Percentiles rank a stretch among this genome's conserved stretches.
Conservation (phyloP, 306 rosid genomes). For the Rubus parviflorus region DNA sequence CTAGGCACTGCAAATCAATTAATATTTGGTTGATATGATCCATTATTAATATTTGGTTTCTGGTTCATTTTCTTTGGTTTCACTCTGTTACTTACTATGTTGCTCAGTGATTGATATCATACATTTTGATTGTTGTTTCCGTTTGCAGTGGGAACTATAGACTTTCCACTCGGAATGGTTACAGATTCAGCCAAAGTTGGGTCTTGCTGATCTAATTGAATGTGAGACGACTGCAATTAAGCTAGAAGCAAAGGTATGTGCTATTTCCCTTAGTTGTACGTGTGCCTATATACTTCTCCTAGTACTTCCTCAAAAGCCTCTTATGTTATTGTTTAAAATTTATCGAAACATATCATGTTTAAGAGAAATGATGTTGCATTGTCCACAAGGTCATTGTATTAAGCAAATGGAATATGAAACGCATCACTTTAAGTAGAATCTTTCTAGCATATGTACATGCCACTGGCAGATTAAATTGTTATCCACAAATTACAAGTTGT, state of each 20-base stretch:
- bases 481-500: too few species aligned
- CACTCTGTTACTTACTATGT: not conserved
- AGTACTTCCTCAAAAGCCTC: too few species aligned
- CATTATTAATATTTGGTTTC: not conserved
- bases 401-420: too few species aligned
- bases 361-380: too few species aligned
- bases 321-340: too few species aligned
- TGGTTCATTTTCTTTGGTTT: too few species aligned
- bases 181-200: conserved; percentile 60
- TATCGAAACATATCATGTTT: too few species aligned
- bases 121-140: not conserved
- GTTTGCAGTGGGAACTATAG: conserved; percentile 61
- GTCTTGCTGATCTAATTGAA: conserved; percentile 67
- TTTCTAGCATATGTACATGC: not conserved
- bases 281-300: too few species aligned
- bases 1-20: not conserved
- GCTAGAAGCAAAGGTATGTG: conserved; percentile 66
- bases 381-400: too few species aligned
- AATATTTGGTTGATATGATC: too few species aligned
- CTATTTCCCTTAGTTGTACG: not conserved
- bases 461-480: not conserved
- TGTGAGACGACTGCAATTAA: conserved; percentile 79
- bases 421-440: too few species aligned
- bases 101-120: not conserved
- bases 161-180: conserved; percentile 75